These are phyloP conservation scores for Tulasnella sp. DNA, from an alignment of 768 basidiomycete species.

Conservation along the genomic window DNA sequence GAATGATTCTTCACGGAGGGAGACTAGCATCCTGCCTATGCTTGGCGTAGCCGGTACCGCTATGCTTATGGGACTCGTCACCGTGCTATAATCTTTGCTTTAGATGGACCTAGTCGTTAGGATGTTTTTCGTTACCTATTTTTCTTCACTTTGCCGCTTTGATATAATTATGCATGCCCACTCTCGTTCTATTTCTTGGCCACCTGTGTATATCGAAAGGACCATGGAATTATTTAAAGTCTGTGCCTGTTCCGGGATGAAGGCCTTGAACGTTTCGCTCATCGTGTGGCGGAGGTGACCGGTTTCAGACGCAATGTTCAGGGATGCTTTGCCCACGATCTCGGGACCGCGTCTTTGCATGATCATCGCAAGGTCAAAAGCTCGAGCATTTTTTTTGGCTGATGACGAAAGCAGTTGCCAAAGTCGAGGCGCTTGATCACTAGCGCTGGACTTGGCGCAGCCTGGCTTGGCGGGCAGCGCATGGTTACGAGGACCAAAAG, in stretches of 20 bases:
- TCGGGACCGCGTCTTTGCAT: background rate
- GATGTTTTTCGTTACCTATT: background rate
- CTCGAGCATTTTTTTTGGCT: background rate
- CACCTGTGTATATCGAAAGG: background rate
- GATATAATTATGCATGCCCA: background rate
- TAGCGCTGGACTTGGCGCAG: background rate
- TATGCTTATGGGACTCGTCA: background rate
- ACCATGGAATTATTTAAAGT: background rate
- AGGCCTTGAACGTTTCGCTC: background rate
- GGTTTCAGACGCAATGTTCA: background rate
- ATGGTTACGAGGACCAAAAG: background rate
- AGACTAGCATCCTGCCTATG: background rate
- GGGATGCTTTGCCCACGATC: background rate
- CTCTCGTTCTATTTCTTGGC: background rate
- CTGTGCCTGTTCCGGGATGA: background rate
- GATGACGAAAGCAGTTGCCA: background rate
- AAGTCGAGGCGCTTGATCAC: background rate
- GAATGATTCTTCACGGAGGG: background rate
- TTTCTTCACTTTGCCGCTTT: slow-evolving; percentile 2
- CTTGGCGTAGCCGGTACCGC: background rate
- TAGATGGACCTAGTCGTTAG: slow-evolving; percentile 6
- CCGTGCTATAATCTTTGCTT: background rate
- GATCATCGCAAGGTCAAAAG: background rate
- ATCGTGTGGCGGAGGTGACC: background rate
- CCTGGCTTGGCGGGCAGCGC: background rate